Evolutionary conservation across 176 grass and related monocot species (phyloP).

Genomic region (Olyra latifolia): DNA sequence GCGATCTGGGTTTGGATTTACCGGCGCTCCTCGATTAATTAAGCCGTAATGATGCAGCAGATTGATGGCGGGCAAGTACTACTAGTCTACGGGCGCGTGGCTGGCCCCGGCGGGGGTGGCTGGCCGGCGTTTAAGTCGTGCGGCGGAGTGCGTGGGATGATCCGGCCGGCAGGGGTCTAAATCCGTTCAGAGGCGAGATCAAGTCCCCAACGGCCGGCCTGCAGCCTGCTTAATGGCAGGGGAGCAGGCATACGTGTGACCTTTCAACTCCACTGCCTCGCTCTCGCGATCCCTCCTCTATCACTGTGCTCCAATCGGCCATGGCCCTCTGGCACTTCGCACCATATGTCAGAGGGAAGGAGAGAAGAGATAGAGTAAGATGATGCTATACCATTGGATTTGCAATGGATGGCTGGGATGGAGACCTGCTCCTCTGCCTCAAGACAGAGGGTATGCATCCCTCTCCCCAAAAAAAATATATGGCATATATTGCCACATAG

Average conservation of each 20-base stretch:
- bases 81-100: too few relatives aligned
- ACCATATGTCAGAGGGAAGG: too few relatives aligned
- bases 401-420: too few relatives aligned
- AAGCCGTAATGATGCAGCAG: background rate
- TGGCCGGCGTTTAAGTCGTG: background rate
- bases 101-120: background rate
- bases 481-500: too few relatives aligned
- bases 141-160: conserved; percentile 7
- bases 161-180: background rate
- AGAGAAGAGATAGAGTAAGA: too few relatives aligned
- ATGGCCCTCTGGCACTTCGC: too few relatives aligned
- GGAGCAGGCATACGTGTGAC: background rate
- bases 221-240: background rate
- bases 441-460: too few relatives aligned
- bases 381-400: too few relatives aligned
- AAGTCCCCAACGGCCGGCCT: background rate
- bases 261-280: background rate
- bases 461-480: too few relatives aligned
- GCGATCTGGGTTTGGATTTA: too few relatives aligned
- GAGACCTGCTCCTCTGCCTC: too few relatives aligned
- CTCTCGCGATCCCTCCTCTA: background rate
- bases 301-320: background rate
- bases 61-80: background rate
- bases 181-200: background rate
- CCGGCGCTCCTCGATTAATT: background rate